A percentile compares a stretch with the other conserved stretches of the same genome.
Evolutionary conservation across 2,329 filamentous ascomycete genomes (phyloP).

Genomic region (Didymellaceae sp.): DNA sequence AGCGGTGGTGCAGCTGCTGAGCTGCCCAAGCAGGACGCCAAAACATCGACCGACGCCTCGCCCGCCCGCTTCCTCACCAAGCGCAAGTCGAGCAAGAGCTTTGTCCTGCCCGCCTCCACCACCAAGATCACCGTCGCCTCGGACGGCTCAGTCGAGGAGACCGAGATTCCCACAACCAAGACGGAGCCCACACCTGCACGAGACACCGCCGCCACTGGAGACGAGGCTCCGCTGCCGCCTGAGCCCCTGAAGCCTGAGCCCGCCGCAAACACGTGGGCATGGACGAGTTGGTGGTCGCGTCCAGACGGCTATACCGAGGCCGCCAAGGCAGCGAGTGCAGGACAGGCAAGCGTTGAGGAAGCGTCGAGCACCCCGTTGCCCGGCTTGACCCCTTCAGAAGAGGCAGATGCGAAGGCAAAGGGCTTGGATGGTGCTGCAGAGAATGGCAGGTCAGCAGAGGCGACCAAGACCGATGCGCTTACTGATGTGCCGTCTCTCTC

Average conservation of each 20-base stretch:
- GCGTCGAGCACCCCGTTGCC: conserved; percentile 53
- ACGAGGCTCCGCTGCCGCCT: conserved; percentile 54
- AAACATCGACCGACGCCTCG: conserved; percentile 35
- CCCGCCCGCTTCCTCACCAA: conserved; percentile 51
- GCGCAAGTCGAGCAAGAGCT: conserved; percentile 55
- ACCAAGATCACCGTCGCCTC: conserved; percentile 56
- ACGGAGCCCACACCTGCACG: conserved; percentile 22
- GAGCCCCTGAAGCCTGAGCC: conserved; percentile 40
- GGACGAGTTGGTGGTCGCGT: conserved; percentile 59
- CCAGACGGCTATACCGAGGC: conserved; percentile 56
- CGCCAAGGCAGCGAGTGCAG: conserved; percentile 37
- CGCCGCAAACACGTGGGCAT: conserved; percentile 40
- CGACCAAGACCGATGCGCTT: conserved; percentile 31
- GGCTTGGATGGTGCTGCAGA: conserved; percentile 24
- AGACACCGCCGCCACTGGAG: conserved; percentile 15
- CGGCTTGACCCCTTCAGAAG: conserved; percentile 45
- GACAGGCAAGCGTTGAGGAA: conserved; percentile 39
- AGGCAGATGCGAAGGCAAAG: conserved; percentile 35
- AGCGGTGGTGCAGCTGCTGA: conserved; percentile 53
- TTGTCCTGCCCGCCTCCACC: conserved; percentile 52
- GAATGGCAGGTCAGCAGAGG: conserved; percentile 14
- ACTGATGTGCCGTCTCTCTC: conserved; percentile 3
- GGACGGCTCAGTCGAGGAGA: conserved; percentile 41
- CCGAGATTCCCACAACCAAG: conserved; percentile 30
- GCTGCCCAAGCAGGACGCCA: conserved; percentile 40